Evolutionary conservation across 805 yeast species (phyloP), one percentile per base, ranked within the genome.

Genomic region (Maudiozyma serrabonitensis): DNA sequence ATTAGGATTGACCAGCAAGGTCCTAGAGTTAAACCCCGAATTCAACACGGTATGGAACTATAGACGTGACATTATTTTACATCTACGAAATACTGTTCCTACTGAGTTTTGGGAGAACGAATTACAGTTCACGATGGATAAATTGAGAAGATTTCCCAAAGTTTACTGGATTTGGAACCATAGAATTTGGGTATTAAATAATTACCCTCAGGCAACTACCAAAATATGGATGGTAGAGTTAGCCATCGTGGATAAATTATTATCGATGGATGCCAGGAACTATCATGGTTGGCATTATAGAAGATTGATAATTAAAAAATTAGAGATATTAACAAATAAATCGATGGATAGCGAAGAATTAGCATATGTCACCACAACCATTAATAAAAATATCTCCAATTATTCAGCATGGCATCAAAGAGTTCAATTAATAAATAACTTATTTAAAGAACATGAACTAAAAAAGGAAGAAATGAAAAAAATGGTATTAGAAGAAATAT

Each of bases 91-190:
- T 0, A 57, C 59, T 11, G 60, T 61, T n/a, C 58, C 63, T 18
- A 60, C 56, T 40, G 56, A 60, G 3, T 60, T 68, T 46, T 66
- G 70, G 70, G 71, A 71, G 1, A 63, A 69, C 3, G 99, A 91
- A 55, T 70, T 93, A 43, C 54, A 66, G 23, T 80, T 87, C 60
- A 73, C 81, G 1, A 71, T 82, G 69, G 66, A 63, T 0, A 77
- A 80, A 54, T 67, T 93, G 56, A 77, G 76, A 48, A 67, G 73
- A 49, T 82, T 68, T 55, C 98, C 99, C 1, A 93, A 93, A 63
- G 87, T 90, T 40, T 93, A 93, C 62, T 93, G 98, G 96, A 82
- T 93, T 12, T 93, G 98, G 97, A 85, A 82, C 57, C 97, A 93
- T 63, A 73, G 99, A 37, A 69, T 77, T 11, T 93, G 99, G 98